Percentiles rank a stretch among this genome's conserved stretches.
Evolutionary conservation across 805 yeast species (phyloP).

Genomic region (Kregervanrija fluxuum): DNA sequence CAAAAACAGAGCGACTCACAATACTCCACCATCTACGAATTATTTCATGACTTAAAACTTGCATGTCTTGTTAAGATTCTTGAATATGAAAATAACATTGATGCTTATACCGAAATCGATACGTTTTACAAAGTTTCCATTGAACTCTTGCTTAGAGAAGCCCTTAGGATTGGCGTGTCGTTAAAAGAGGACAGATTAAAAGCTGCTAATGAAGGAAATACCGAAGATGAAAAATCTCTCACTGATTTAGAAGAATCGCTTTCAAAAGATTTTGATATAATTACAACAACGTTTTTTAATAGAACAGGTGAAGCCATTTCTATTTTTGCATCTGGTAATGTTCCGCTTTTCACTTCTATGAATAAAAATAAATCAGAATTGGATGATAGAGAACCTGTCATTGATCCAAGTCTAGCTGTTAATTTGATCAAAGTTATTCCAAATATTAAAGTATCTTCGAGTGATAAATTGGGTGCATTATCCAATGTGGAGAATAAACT

Average conservation of each 20-base stretch:
- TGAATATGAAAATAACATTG: constrained; percentile 41
- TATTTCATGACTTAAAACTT: constrained; percentile 63
- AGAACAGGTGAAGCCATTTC: constrained; percentile 61
- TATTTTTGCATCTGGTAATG: constrained; percentile 51
- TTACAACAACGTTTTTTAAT: constrained; percentile 43
- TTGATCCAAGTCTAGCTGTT: constrained; percentile 52
- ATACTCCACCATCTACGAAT: constrained; percentile 44
- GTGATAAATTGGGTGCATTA: constrained; percentile 38
- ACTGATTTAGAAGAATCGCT: constrained; percentile 32
- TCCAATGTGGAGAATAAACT: constrained; percentile 29
- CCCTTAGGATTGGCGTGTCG: constrained; percentile 35
- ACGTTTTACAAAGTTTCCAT: constrained; percentile 54
- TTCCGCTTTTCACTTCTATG: constrained; percentile 75
- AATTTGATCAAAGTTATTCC: constrained; percentile 65
- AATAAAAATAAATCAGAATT: constrained; percentile 55
- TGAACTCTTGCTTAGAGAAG: constrained; percentile 59
- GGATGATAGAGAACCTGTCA: constrained; percentile 64
- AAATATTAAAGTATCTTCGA: constrained; percentile 25
- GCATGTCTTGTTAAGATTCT: constrained; percentile 44
- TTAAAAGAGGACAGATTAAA: constrained; percentile 8
- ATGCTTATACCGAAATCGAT: constrained; percentile 47
- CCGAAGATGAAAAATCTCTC: constrained; percentile 10
- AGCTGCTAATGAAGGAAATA: constrained; percentile 4
- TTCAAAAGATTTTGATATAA: constrained; percentile 52
- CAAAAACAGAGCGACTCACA: constrained; percentile 31